Evolutionary conservation across 805 yeast species (phyloP).

Genomic region (Candida dajiaensis): DNA sequence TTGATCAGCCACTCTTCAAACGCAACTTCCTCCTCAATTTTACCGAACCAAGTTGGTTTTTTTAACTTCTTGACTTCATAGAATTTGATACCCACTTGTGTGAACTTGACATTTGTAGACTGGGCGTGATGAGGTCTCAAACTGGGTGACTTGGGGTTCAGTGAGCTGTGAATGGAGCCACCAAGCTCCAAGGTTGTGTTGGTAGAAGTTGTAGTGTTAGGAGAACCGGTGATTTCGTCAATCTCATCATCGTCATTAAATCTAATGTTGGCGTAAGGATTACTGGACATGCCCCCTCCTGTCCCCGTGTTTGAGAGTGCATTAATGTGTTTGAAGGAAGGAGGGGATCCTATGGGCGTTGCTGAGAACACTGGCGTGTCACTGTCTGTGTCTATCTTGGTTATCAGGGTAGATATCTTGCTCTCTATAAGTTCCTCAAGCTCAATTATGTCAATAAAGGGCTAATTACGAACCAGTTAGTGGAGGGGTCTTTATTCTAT

Average conservation of each 20-base stretch:
- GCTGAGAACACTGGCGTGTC: constrained; percentile 12
- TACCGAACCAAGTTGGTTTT: constrained; percentile 51
- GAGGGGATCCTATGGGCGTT: constrained; percentile 21
- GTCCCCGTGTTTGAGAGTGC: constrained; percentile 1
- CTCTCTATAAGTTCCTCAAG: constrained; percentile 38
- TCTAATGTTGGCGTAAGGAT: constrained; percentile 15
- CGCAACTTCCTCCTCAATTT: constrained; percentile 36
- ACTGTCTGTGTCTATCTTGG: constrained; percentile 18
- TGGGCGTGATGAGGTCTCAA: constrained; percentile 2
- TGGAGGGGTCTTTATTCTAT: too few species aligned
- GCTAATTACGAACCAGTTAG: constrained; percentile 16
- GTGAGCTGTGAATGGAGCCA: neutral
- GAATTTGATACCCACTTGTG: constrained; percentile 34
- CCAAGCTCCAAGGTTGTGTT: constrained; percentile 1
- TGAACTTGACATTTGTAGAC: constrained; percentile 18
- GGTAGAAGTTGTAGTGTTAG: neutral
- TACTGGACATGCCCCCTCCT: neutral
- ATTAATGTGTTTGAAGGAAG: constrained; percentile 6
- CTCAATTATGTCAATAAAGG: constrained; percentile 42
- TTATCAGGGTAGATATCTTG: constrained; percentile 27
- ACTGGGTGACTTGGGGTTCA: constrained; percentile 5
- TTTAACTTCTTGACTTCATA: constrained; percentile 34
- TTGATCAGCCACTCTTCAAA: constrained; percentile 74
- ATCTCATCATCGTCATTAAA: constrained; percentile 11
- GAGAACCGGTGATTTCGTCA: constrained; percentile 3